Evolutionary conservation across 805 yeast genomes (phyloP).

Genomic region (Cyberlindnera galapagoensis): DNA sequence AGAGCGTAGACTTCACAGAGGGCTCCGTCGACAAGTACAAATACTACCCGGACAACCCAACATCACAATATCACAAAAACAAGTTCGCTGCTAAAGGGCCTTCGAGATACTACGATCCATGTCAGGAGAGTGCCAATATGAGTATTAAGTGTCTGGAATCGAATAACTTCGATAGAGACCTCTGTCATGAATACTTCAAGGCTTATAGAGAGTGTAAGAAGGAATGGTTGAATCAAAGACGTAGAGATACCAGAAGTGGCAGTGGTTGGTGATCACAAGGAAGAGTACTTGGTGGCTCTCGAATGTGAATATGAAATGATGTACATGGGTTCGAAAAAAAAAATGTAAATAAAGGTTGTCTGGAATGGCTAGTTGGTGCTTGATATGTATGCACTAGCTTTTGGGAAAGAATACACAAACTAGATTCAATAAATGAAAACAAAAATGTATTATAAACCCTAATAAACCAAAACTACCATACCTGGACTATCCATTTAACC

Average conservation of each 20-base stretch:
- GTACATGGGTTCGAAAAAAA: too few relatives aligned
- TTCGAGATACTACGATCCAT: slow-evolving; percentile 86
- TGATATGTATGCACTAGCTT: too few relatives aligned
- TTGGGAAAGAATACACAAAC: too few relatives aligned
- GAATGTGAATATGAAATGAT: neutral
- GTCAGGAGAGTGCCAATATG: slow-evolving; percentile 84
- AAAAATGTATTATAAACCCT: too few relatives aligned
- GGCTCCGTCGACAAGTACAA: slow-evolving; percentile 49
- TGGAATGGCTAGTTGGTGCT: too few relatives aligned
- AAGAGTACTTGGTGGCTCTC: neutral
- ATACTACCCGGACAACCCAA: slow-evolving; percentile 87
- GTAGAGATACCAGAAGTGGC: slow-evolving; percentile 25
- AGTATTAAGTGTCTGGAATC: slow-evolving; percentile 77
- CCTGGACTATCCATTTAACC: too few relatives aligned
- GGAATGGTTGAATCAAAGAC: slow-evolving; percentile 50
- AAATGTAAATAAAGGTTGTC: too few relatives aligned
- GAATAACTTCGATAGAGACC: slow-evolving; percentile 62
- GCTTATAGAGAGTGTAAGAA: slow-evolving; percentile 91
- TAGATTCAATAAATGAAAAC: too few relatives aligned
- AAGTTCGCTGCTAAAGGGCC: slow-evolving; percentile 71
- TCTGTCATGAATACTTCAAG: slow-evolving; percentile 76
- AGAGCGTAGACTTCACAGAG: slow-evolving; percentile 44
- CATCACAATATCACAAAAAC: slow-evolving; percentile 58
- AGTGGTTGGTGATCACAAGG: slow-evolving; percentile 20
- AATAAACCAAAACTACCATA: too few relatives aligned